Conservation (phyloP, 331 rosid species). For the Arachis monticola region DNA sequence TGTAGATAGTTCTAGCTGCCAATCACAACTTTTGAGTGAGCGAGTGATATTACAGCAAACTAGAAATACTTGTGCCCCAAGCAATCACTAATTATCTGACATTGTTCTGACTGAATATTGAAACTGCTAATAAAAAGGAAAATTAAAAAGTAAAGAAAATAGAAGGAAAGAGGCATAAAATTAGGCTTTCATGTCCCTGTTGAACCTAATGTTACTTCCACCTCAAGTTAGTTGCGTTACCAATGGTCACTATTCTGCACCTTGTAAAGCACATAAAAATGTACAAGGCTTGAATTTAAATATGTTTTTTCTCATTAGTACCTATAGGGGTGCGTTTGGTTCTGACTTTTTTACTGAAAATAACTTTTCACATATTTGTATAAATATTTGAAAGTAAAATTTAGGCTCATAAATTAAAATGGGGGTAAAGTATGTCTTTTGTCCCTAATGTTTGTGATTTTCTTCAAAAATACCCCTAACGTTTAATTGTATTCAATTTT, state of each 20-base stretch:
- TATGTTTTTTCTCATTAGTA: too few species aligned
- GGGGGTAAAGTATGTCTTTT: background rate
- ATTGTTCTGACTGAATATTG: background rate
- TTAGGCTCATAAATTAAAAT: too few species aligned
- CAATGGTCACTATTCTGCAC: background rate
- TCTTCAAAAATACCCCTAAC: too few species aligned
- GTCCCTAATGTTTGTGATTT: too few species aligned
- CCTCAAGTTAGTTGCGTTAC: background rate
- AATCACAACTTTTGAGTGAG: too few species aligned
- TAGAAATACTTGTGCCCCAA: background rate
- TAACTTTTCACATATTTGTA: too few species aligned
- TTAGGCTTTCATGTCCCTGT: background rate
- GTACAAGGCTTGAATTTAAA: too few species aligned
- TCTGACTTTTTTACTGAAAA: too few species aligned
- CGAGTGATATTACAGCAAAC: background rate
- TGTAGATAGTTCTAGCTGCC: too few species aligned
- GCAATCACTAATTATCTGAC: background rate
- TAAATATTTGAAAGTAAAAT: too few species aligned
- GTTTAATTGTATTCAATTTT: too few species aligned
- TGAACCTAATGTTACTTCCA: background rate
- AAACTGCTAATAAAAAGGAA: constrained; percentile 3
- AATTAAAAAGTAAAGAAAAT: background rate
- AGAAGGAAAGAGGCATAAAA: background rate
- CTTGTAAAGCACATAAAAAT: background rate
- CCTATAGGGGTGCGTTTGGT: too few species aligned